Conservation (phyloP, 2,329 filamentous ascomycete species). For the Alternaria tenuissima region DNA sequence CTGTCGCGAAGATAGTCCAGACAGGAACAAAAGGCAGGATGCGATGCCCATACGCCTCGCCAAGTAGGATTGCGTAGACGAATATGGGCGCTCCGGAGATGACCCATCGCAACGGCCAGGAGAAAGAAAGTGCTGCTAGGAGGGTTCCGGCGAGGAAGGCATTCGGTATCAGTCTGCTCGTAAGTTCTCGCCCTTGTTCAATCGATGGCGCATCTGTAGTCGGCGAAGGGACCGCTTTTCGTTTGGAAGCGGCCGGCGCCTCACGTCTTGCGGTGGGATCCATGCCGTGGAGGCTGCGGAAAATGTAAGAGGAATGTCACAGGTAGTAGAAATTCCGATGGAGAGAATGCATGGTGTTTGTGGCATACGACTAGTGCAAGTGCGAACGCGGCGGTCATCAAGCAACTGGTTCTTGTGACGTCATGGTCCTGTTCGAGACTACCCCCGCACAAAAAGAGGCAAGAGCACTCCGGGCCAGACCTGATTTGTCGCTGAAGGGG, state of each 20-base stretch:
- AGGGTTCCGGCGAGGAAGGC: constrained; percentile 22
- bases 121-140: constrained; percentile 16
- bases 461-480: not conserved
- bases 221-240: constrained; percentile 22
- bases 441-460: constrained; percentile 13
- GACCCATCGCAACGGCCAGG: constrained; percentile 48
- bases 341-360: constrained; percentile 8
- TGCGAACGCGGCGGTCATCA: constrained; percentile 13
- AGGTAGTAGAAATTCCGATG: not conserved
- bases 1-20: constrained; percentile 57
- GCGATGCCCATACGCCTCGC: constrained; percentile 48
- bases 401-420: constrained; percentile 20
- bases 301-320: not conserved
- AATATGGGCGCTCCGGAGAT: constrained; percentile 54
- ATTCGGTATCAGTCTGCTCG: constrained; percentile 22
- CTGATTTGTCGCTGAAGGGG: not conserved
- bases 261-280: constrained; percentile 15
- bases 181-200: constrained; percentile 22
- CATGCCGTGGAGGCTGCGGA: constrained; percentile 14
- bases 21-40: constrained; percentile 56
- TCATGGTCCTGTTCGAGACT: constrained; percentile 13
- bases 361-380: constrained; percentile 8
- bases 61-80: constrained; percentile 47
- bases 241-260: constrained; percentile 15
- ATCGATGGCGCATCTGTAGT: constrained; percentile 10